A percentile compares a stretch with the other conserved stretches of the same genome.
Conservation (phyloP, 192 early-diverging fungal species). For the Podila minutissima region DNA sequence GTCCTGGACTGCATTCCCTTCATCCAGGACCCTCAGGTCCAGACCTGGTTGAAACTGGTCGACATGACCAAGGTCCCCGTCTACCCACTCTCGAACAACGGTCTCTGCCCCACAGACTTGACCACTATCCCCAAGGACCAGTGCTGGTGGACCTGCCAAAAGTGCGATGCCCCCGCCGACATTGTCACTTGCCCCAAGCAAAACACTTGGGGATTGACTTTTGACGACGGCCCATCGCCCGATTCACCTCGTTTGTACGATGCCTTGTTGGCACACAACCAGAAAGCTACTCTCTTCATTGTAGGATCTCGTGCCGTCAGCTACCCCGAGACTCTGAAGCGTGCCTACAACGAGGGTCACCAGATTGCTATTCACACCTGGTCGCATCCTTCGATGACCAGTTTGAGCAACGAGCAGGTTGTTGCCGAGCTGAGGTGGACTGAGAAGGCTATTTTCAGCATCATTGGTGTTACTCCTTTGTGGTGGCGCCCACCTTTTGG, state of each 20-base stretch:
- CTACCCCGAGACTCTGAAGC: conserved; percentile 57
- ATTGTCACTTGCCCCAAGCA: conserved; percentile 58
- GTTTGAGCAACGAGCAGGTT: conserved; percentile 53
- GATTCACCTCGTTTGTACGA: conserved; percentile 56
- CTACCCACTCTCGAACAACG: conserved; percentile 29
- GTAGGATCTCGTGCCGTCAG: conserved; percentile 58
- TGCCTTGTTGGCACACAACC: conserved; percentile 48
- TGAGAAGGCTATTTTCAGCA: conserved; percentile 62
- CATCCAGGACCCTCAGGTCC: conserved; percentile 34
- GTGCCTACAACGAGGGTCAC: conserved; percentile 60
- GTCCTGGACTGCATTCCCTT: conserved; percentile 43
- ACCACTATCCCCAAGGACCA: conserved; percentile 43
- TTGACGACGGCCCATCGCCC: conserved; percentile 65
- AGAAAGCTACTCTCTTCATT: conserved; percentile 65
- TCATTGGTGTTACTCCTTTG: conserved; percentile 59
- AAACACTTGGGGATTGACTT: conserved; percentile 65
- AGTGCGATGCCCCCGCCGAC: conserved; percentile 51
- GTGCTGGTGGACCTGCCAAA: conserved; percentile 67
- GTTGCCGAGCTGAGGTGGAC: conserved; percentile 78
- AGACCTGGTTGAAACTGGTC: conserved; percentile 39
- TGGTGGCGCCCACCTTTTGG: conserved; percentile 61
- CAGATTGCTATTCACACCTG: conserved; percentile 63
- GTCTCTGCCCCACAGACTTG: conserved; percentile 30
- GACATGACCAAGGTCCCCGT: conserved; percentile 45
- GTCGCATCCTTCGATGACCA: conserved; percentile 68